Percentiles rank a stretch among this genome's conserved stretches.
phyloP scores from a whole-genome alignment of 139 green algal species.

The Auxenochlorella protothecoides region DNA sequence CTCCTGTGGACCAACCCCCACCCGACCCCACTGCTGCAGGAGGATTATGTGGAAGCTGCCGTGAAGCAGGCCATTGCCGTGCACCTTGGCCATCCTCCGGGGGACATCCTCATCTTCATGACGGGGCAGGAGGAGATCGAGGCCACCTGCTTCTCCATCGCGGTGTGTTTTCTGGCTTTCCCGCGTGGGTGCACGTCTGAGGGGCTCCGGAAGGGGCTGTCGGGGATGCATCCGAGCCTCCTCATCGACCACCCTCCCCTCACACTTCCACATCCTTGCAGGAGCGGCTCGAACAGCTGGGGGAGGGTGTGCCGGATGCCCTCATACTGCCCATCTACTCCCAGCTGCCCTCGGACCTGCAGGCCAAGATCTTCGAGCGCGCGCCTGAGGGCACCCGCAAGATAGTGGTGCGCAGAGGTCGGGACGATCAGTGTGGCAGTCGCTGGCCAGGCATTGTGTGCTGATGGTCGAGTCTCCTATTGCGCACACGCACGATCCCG shows the following conservation, averaged over 20 bases:
- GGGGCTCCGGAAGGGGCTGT: too few species aligned
- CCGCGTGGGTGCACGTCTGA: too few species aligned
- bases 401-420: slow-evolving; percentile 51
- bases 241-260: too few species aligned
- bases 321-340: slow-evolving; percentile 95
- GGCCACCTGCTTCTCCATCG: slow-evolving; percentile 75
- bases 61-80: slow-evolving; percentile 94
- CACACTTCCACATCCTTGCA: slow-evolving; percentile 3
- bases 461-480: too few species aligned
- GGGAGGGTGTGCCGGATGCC: slow-evolving; percentile 56
- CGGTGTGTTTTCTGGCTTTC: slow-evolving; percentile 17
- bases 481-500: too few species aligned
- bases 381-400: slow-evolving; percentile 80
- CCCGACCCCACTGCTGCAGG: slow-evolving; percentile 28
- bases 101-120: slow-evolving; percentile 99
- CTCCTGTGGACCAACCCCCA: slow-evolving; percentile 17
- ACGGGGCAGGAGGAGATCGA: slow-evolving; percentile 97
- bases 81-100: slow-evolving; percentile 71
- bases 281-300: slow-evolving; percentile 68
- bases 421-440: background rate
- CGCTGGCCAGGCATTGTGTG: too few species aligned
- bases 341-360: slow-evolving; percentile 80
- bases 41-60: slow-evolving; percentile 95
- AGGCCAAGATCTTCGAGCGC: slow-evolving; percentile 96
- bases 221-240: too few species aligned